A percentile compares a stretch with the other conserved stretches of the same genome.
phyloP scores from a whole-genome alignment of 2,329 filamentous ascomycete genomes.

The Mollisiaceae sp. region DNA sequence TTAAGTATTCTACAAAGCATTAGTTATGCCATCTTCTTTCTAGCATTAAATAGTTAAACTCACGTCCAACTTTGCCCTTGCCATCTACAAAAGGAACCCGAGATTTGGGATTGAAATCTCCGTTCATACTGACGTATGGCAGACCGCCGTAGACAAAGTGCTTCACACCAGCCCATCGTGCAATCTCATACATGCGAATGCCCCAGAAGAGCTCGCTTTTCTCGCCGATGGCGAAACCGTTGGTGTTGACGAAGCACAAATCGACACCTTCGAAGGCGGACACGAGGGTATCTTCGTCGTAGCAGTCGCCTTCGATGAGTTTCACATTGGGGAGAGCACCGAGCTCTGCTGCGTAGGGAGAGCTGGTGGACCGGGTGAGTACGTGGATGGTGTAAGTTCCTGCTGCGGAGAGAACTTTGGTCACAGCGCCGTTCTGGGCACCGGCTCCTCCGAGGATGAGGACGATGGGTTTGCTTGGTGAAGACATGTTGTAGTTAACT shows the following conservation, averaged over 20 bases:
- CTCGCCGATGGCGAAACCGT: constrained; percentile 58
- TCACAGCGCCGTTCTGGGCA: constrained; percentile 1
- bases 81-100: constrained; percentile 55
- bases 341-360: constrained; percentile 50
- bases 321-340: constrained; percentile 50
- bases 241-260: constrained; percentile 58
- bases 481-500: not conserved
- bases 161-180: constrained; percentile 49
- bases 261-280: constrained; percentile 50
- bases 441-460: constrained; percentile 8
- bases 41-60: constrained; percentile 49
- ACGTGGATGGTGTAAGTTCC: constrained; percentile 34
- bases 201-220: constrained; percentile 57
- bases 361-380: constrained; percentile 53
- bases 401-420: not conserved
- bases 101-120: constrained; percentile 51
- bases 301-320: constrained; percentile 53
- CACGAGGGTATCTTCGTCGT: constrained; percentile 51
- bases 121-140: constrained; percentile 55
- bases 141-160: constrained; percentile 55
- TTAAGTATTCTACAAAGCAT: constrained; percentile 27
- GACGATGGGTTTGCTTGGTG: not conserved
- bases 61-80: constrained; percentile 49
- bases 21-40: constrained; percentile 43
- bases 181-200: constrained; percentile 49